A percentile compares a stretch with the other conserved stretches of the same genome.
phyloP scores from a whole-genome alignment of 1,284 basidiomycete species.

The Ceratobasidium sp. region DNA sequence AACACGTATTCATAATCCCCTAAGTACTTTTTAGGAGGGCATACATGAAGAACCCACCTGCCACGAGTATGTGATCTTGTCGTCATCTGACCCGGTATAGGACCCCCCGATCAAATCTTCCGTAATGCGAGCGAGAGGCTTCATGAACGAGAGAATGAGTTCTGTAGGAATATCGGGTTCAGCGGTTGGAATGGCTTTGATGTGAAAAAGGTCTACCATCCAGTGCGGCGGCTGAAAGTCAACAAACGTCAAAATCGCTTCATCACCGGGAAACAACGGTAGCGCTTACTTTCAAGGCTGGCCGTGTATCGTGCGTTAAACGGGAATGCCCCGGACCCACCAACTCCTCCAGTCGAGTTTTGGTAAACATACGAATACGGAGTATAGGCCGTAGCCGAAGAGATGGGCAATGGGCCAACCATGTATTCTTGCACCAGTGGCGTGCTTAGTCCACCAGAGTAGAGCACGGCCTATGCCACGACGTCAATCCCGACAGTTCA shows the following conservation, averaged over 20 bases:
- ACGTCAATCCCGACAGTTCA: conserved; percentile 49
- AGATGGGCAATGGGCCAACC: conserved; percentile 63
- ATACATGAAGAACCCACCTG: conserved; percentile 4
- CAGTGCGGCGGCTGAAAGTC: conserved; percentile 52
- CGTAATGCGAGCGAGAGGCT: conserved; percentile 40
- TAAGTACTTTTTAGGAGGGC: conserved; percentile 23
- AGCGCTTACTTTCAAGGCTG: conserved; percentile 6
- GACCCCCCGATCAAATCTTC: conserved; percentile 52
- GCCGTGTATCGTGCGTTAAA: conserved; percentile 57
- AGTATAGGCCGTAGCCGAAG: conserved; percentile 48
- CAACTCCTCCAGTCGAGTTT: conserved; percentile 49
- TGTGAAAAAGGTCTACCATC: conserved; percentile 48
- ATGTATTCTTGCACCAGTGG: conserved; percentile 62
- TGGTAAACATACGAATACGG: conserved; percentile 39
- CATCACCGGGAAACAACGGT: conserved; percentile 45
- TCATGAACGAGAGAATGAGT: conserved; percentile 25
- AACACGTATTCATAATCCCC: conserved; percentile 44
- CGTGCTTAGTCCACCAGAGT: conserved; percentile 56
- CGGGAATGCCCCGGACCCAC: conserved; percentile 59
- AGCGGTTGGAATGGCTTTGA: conserved; percentile 48
- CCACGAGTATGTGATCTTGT: conserved; percentile 23
- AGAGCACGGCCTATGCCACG: conserved; percentile 60
- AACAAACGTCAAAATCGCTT: conserved; percentile 43
- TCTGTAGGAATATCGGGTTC: conserved; percentile 51
- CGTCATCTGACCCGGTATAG: conserved; percentile 34